Percentiles rank a stretch among this genome's conserved stretches.
Evolutionary conservation across 139 green algal genomes (phyloP).

Genomic region (Coelastrella sp.): DNA sequence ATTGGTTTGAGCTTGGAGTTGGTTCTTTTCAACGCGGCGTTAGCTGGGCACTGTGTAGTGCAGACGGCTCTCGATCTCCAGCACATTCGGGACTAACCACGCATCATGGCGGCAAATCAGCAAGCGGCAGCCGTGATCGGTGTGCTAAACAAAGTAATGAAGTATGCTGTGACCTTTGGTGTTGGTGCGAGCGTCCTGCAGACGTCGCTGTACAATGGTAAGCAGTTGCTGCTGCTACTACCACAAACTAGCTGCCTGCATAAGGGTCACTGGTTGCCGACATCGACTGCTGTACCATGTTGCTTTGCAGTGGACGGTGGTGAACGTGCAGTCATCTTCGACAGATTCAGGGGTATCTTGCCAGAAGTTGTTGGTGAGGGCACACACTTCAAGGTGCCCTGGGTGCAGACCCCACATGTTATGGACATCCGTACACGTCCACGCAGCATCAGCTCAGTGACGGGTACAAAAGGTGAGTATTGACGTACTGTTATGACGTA

Average conservation of each 20-base stretch:
- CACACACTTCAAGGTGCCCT: slow-evolving; percentile 93
- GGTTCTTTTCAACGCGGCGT: too few species aligned
- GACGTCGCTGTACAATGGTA: slow-evolving; percentile 89
- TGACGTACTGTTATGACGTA: too few species aligned
- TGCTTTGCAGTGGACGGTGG: slow-evolving; percentile 93
- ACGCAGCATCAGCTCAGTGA: slow-evolving; percentile 95
- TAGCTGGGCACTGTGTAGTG: too few species aligned
- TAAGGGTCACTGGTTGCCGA: too few species aligned
- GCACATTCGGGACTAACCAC: not conserved
- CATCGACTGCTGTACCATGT: too few species aligned
- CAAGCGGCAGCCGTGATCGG: slow-evolving; percentile 50
- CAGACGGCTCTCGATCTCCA: not conserved
- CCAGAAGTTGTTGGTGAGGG: slow-evolving; percentile 87
- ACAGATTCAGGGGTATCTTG: slow-evolving; percentile 93
- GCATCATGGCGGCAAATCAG: slow-evolving; percentile 47
- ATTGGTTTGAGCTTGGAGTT: too few species aligned
- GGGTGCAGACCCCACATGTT: slow-evolving; percentile 92
- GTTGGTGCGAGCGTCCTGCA: slow-evolving; percentile 79
- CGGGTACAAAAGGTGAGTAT: slow-evolving; percentile 93
- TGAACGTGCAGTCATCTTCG: slow-evolving; percentile 97
- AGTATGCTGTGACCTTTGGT: slow-evolving; percentile 84
- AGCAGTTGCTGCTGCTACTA: not conserved
- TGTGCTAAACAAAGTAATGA: slow-evolving; percentile 82
- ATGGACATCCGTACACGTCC: slow-evolving; percentile 98
- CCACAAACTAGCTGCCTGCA: not conserved